A percentile compares a stretch with the other conserved stretches of the same genome.
These are phyloP conservation scores for Roridomyces roridus DNA, from an alignment of 768 basidiomycete species.

Conservation along the genomic window DNA sequence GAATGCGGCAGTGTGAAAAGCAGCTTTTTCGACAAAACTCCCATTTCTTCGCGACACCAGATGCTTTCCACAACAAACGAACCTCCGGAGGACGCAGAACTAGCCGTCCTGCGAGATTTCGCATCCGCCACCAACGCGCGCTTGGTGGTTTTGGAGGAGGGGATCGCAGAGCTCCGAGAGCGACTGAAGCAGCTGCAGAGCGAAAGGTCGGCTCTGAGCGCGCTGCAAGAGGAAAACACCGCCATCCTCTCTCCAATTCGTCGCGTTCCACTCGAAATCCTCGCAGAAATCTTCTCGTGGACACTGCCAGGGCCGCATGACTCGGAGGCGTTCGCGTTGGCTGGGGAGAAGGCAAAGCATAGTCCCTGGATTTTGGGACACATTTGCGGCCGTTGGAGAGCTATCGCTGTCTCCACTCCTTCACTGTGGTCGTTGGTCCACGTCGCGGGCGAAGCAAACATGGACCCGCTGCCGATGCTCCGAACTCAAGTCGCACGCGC, in stretches of 20 bases:
- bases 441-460: neutral
- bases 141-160: too few species aligned
- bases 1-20: too few species aligned
- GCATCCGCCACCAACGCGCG: too few species aligned
- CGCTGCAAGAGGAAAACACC: neutral
- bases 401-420: neutral
- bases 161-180: too few species aligned
- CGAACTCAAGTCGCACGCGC: neutral
- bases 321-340: neutral
- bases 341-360: neutral
- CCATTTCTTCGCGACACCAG: too few species aligned
- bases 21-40: too few species aligned
- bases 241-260: neutral
- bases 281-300: slow-evolving; percentile 9
- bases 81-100: too few species aligned
- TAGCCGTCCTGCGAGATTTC: too few species aligned
- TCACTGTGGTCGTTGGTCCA: neutral
- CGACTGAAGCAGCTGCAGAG: too few species aligned
- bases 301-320: neutral
- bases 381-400: neutral
- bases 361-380: slow-evolving; percentile 1
- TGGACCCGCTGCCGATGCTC: neutral
- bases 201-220: too few species aligned
- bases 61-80: too few species aligned
- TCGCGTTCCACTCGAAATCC: neutral